These are phyloP conservation scores for Lyophyllum shimeji DNA, from an alignment of 768 basidiomycete species.

Conservation along the genomic window DNA sequence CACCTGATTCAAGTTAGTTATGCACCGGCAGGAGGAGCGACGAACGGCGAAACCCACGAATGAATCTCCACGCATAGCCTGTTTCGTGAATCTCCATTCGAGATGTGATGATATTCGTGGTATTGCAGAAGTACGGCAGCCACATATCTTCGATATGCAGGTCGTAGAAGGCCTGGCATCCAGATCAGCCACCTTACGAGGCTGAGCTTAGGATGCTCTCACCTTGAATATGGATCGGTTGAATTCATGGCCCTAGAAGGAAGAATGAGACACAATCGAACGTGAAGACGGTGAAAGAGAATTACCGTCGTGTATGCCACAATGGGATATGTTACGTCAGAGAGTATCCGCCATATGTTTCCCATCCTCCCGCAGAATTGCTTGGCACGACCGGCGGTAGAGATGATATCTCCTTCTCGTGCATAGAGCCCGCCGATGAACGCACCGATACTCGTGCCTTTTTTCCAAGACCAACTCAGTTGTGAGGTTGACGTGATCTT, in stretches of 20 bases:
- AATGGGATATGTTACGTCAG: constrained; percentile 90
- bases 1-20: constrained; percentile 48
- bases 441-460: constrained; percentile 87
- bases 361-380: constrained; percentile 92
- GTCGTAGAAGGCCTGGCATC: constrained; percentile 78
- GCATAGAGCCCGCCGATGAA: constrained; percentile 96
- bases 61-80: constrained; percentile 97
- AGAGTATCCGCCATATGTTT: constrained; percentile 91
- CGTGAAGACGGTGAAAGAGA: constrained; percentile 4
- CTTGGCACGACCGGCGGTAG: constrained; percentile 81
- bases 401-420: constrained; percentile 88
- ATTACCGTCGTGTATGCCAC: constrained; percentile 85
- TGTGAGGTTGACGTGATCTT: neutral
- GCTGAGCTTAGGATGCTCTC: neutral
- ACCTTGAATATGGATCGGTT: constrained; percentile 95
- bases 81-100: constrained; percentile 97
- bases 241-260: constrained; percentile 84
- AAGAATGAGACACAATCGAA: constrained; percentile 1
- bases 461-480: constrained; percentile 10
- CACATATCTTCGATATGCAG: constrained; percentile 98
- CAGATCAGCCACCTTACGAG: neutral
- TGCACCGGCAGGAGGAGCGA: no score
- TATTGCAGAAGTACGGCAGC: constrained; percentile 98
- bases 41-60: constrained; percentile 48
- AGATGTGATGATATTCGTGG: constrained; percentile 95